phyloP scores from a whole-genome alignment of 2,329 filamentous ascomycete species.

The Hirsutella minnesotensis region DNA sequence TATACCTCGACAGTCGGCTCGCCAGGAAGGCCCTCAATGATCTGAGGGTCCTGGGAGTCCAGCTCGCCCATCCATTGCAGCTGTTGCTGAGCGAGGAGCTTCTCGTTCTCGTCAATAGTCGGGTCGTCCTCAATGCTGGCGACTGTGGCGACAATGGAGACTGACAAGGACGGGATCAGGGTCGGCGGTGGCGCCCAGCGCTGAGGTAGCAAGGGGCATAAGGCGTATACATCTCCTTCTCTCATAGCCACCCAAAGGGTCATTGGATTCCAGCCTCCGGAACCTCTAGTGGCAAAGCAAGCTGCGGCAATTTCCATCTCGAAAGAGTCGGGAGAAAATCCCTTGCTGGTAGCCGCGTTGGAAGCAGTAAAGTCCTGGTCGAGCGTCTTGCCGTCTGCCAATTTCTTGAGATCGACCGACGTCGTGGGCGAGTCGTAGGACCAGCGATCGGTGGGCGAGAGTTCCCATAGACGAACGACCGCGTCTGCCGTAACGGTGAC shows the following conservation, averaged over 20 bases:
- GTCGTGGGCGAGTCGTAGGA: conserved; percentile 77
- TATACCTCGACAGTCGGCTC: conserved; percentile 44
- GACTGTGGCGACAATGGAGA: conserved; percentile 68
- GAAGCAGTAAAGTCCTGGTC: conserved; percentile 78
- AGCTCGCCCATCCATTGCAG: conserved; percentile 57
- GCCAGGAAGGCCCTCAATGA: conserved; percentile 36
- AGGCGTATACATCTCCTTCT: conserved; percentile 82
- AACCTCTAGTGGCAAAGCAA: conserved; percentile 55
- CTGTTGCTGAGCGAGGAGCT: conserved; percentile 50
- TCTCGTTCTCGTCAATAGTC: conserved; percentile 36
- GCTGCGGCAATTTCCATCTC: conserved; percentile 92
- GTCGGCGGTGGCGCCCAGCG: conserved; percentile 73
- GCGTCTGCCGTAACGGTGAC: conserved; percentile 85
- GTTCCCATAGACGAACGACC: conserved; percentile 80
- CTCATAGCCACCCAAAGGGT: conserved; percentile 96
- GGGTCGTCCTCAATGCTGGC: conserved; percentile 50
- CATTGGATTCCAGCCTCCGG: conserved; percentile 89
- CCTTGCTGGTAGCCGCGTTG: conserved; percentile 59
- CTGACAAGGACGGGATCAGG: conserved; percentile 69
- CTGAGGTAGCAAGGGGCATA: conserved; percentile 79
- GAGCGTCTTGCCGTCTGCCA: conserved; percentile 70
- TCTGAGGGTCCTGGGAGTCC: conserved; percentile 47
- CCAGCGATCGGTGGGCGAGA: conserved; percentile 72
- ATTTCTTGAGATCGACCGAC: conserved; percentile 77
- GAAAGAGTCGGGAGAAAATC: conserved; percentile 77